Evolutionary conservation across 2,329 filamentous ascomycete species (phyloP).

Genomic region (Zymoseptoria crescenta): DNA sequence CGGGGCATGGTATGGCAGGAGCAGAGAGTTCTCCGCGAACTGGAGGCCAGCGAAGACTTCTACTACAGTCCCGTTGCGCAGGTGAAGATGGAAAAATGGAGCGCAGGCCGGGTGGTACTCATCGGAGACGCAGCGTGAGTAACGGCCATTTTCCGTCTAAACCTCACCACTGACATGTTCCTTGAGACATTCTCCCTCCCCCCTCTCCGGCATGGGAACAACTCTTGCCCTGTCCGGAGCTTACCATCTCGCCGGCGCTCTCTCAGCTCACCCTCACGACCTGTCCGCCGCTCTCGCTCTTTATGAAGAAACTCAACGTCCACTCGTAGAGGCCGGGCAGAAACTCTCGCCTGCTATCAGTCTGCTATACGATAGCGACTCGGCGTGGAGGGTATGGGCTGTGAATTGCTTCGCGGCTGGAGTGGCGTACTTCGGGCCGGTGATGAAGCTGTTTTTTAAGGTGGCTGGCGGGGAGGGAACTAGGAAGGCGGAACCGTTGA

Average conservation of each 20-base stretch:
- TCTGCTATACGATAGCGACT: constrained; percentile 20
- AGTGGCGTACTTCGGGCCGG: constrained; percentile 6
- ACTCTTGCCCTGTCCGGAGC: constrained; percentile 29
- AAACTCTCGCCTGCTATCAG: constrained; percentile 20
- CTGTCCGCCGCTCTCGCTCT: constrained; percentile 15
- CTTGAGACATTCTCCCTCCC: constrained; percentile 23
- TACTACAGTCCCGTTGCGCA: constrained; percentile 28
- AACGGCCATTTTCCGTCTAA: not conserved
- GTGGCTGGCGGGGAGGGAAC: constrained; percentile 19
- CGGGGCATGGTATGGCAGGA: constrained; percentile 24
- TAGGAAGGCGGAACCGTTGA: constrained; percentile 12
- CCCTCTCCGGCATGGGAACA: constrained; percentile 31
- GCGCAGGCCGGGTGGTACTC: constrained; percentile 24
- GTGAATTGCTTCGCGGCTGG: constrained; percentile 11
- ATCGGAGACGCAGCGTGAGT: constrained; percentile 25
- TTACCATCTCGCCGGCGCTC: constrained; percentile 27
- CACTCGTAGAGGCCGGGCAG: constrained; percentile 20
- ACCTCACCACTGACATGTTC: not conserved
- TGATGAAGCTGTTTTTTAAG: constrained; percentile 12
- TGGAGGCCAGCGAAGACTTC: constrained; percentile 26
- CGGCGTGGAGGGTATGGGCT: constrained; percentile 15
- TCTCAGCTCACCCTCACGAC: constrained; percentile 15
- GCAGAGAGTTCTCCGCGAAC: constrained; percentile 19
- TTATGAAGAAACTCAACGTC: constrained; percentile 21
- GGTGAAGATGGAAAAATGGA: constrained; percentile 25